Conservation (phyloP, 257 asterid genomes). For the Hygrophila difformis region DNA sequence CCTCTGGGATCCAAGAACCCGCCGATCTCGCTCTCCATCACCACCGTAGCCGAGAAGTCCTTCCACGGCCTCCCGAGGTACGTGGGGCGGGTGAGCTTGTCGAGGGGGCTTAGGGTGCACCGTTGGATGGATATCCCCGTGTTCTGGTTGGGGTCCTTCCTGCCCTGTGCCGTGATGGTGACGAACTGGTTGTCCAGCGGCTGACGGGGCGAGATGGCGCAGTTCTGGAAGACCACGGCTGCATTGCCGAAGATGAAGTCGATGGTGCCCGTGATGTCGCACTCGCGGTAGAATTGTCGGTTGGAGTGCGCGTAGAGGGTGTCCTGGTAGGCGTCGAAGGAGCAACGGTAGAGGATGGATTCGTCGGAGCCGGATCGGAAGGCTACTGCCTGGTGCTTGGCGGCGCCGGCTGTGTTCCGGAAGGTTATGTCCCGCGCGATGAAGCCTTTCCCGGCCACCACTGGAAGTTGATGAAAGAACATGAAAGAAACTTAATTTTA, state of each 20-base stretch:
- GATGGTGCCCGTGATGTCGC: no score
- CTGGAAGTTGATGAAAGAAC: constrained; percentile 28
- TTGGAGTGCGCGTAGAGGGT: constrained; percentile 76
- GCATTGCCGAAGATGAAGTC: no score
- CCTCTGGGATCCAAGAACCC: constrained; percentile 51
- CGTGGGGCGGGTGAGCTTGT: constrained; percentile 35
- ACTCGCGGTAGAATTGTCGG: no score
- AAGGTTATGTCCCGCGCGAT: constrained; percentile 59
- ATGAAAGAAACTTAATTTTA: no score
- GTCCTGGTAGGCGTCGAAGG: constrained; percentile 72
- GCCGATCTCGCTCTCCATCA: constrained; percentile 47
- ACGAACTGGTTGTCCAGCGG: constrained; percentile 63
- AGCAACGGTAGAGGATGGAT: constrained; percentile 59
- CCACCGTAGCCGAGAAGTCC: constrained; percentile 44
- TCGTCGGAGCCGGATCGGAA: constrained; percentile 62
- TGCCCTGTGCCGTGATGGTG: constrained; percentile 86
- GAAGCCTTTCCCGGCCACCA: constrained; percentile 61
- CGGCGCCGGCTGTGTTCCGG: constrained; percentile 71
- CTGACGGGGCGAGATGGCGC: constrained; percentile 69
- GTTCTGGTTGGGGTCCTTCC: constrained; percentile 72
- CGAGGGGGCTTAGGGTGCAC: constrained; percentile 41
- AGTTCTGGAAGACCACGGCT: constrained; percentile 77
- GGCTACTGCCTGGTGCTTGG: constrained; percentile 85
- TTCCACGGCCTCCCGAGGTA: constrained; percentile 89
- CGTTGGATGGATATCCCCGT: constrained; percentile 66